Evolutionary conservation across 2,329 filamentous ascomycete genomes (phyloP).

Genomic region (Fusarium sacchari): DNA sequence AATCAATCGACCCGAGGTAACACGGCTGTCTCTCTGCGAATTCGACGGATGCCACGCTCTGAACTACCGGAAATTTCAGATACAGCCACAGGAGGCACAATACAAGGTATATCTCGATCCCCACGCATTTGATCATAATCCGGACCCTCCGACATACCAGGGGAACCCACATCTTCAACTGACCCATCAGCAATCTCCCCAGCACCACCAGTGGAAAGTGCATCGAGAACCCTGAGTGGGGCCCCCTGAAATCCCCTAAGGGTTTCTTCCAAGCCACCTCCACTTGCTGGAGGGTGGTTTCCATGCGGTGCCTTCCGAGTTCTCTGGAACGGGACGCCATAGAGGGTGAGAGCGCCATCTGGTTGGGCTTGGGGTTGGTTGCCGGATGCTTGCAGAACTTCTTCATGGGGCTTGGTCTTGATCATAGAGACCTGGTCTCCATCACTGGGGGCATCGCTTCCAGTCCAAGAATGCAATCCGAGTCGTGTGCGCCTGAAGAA

Average conservation of each 20-base stretch:
- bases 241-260: background rate
- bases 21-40: background rate
- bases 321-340: background rate
- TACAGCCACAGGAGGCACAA: background rate
- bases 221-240: background rate
- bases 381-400: too few species aligned
- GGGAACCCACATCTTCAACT: background rate
- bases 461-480: slow-evolving; percentile 6
- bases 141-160: background rate
- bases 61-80: background rate
- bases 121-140: background rate
- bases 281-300: background rate
- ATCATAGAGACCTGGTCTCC: background rate
- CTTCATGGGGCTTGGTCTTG: background rate
- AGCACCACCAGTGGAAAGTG: background rate
- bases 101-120: background rate
- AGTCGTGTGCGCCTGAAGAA: slow-evolving; percentile 1
- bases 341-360: background rate
- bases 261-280: background rate
- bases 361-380: background rate
- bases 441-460: background rate
- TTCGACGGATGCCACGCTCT: background rate
- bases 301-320: background rate
- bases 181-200: background rate
- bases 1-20: background rate